Conservation (phyloP, 768 basidiomycete genomes). For the Pleurotus tuoliensis region DNA sequence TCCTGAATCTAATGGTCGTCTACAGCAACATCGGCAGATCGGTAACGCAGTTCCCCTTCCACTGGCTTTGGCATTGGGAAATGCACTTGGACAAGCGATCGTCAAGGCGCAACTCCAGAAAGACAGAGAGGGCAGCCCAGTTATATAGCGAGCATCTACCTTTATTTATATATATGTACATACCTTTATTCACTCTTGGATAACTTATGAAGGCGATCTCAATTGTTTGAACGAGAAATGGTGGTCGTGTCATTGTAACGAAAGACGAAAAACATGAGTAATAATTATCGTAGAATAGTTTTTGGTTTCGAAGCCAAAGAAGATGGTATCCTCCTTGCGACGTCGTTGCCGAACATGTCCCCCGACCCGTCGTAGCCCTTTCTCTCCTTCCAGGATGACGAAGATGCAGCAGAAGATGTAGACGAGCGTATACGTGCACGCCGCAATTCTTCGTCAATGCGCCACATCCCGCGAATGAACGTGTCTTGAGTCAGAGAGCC, state of each 20-base stretch:
- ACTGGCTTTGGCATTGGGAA: constrained; percentile 61
- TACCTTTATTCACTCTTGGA: too few relatives aligned
- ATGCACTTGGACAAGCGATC: constrained; percentile 40
- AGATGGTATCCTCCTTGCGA: constrained; percentile 13
- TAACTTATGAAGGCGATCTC: too few relatives aligned
- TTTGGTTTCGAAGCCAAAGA: constrained; percentile 16
- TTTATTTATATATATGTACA: background rate
- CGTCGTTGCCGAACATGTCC: constrained; percentile 9
- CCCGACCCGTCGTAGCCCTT: constrained; percentile 13
- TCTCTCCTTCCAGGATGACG: background rate
- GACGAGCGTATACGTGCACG: constrained; percentile 41
- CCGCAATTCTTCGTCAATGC: constrained; percentile 80
- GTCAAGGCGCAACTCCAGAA: constrained; percentile 40
- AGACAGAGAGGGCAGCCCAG: constrained; percentile 42
- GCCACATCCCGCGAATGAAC: constrained; percentile 82
- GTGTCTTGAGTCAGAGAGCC: constrained; percentile 63
- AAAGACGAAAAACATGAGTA: constrained; percentile 1
- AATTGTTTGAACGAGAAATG: too few relatives aligned
- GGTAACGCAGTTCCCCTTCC: constrained; percentile 79
- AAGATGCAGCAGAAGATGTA: background rate
- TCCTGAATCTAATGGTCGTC: background rate
- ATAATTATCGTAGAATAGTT: constrained; percentile 25
- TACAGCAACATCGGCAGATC: constrained; percentile 71
- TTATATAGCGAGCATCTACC: background rate
- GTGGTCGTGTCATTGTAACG: too few relatives aligned